Evolutionary conservation across 441 rosid species (phyloP).

Genomic region (Populus hybrid): DNA sequence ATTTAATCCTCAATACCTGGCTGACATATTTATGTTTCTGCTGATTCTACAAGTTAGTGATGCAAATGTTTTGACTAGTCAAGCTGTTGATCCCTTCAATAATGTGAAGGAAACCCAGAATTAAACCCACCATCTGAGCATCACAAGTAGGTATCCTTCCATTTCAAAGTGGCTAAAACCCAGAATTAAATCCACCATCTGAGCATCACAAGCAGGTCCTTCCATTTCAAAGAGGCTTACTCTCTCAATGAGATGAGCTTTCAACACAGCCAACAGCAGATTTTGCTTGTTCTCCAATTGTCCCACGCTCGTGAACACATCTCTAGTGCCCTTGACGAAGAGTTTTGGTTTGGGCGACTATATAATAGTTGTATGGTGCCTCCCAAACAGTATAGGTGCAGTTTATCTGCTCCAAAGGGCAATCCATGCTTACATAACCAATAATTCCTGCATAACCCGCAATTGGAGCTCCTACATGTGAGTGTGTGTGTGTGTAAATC

Average conservation of each 20-base stretch:
- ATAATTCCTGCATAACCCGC: conserved; percentile 85
- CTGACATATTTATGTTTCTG: neutral
- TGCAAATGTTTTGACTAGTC: neutral
- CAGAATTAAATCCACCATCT: conserved; percentile 51
- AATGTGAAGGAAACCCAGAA: conserved; percentile 46
- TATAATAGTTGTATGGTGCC: conserved; percentile 70
- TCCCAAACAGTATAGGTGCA: conserved; percentile 68
- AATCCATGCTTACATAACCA: conserved; percentile 74
- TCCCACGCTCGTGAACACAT: conserved; percentile 70
- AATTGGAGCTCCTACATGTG: conserved; percentile 63
- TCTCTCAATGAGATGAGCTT: conserved; percentile 63
- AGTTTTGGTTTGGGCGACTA: conserved; percentile 69
- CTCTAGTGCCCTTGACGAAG: conserved; percentile 80
- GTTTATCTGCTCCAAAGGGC: conserved; percentile 60
- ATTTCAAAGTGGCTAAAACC: conserved; percentile 78
- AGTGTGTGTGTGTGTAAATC: neutral
- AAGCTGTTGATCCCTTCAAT: conserved; percentile 4
- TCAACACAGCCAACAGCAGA: conserved; percentile 56
- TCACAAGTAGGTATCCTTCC: conserved; percentile 73
- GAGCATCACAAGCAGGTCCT: conserved; percentile 69
- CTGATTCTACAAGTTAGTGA: neutral
- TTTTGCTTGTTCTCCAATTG: conserved; percentile 67
- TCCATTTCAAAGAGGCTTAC: conserved; percentile 87
- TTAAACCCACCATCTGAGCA: conserved; percentile 55
- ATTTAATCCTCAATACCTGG: neutral